A percentile compares a stretch with the other conserved stretches of the same genome.
Conservation (phyloP, 164 flowering plant species). For the Stephania cephalantha region DNA sequence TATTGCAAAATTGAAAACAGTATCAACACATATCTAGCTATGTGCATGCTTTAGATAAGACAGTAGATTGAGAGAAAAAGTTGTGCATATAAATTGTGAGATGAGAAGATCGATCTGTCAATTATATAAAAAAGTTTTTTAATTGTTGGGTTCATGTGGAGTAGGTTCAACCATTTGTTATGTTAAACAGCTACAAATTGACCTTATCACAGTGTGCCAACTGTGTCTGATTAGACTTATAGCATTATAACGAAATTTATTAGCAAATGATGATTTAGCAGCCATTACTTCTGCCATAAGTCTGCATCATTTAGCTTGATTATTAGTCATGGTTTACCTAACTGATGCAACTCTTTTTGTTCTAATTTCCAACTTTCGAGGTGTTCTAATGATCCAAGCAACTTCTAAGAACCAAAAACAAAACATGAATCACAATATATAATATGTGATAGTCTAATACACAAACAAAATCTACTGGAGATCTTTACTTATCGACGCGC, state of each 20-base stretch:
- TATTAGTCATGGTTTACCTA: constrained; percentile 4
- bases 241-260: not conserved
- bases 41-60: not conserved
- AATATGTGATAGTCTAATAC: no score
- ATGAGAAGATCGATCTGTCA: not conserved
- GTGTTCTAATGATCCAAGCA: not conserved
- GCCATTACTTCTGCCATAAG: constrained; percentile 6
- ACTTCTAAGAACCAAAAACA: not conserved
- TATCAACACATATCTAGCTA: not conserved
- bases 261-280: not conserved
- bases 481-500: not conserved
- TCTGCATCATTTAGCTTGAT: not conserved
- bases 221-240: not conserved
- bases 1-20: not conserved
- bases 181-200: not conserved
- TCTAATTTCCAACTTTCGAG: not conserved
- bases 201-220: not conserved
- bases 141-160: not conserved
- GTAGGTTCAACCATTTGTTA: not conserved
- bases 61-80: not conserved
- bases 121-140: not conserved
- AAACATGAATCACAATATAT: not conserved
- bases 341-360: not conserved
- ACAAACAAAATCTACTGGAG: constrained; percentile 2
- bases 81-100: not conserved